These are phyloP conservation scores for Mimosa pudica DNA, from an alignment of 306 rosid species.

Conservation along the genomic window DNA sequence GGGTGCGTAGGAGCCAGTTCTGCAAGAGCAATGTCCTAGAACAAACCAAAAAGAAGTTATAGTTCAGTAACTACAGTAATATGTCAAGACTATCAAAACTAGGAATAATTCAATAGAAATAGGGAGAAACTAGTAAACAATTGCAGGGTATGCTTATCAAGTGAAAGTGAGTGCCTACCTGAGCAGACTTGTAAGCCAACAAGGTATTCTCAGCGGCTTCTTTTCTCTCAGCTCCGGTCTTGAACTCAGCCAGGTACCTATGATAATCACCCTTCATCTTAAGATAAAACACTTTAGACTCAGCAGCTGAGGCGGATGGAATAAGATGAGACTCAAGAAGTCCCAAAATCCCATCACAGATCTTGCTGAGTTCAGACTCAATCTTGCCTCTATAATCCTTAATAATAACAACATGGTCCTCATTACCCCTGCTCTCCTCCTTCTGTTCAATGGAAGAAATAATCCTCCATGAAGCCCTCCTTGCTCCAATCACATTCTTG, in stretches of 20 bases:
- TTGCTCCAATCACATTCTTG: constrained; percentile 93
- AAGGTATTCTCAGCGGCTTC: constrained; percentile 94
- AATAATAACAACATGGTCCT: constrained; percentile 70
- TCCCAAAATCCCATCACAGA: constrained; percentile 87
- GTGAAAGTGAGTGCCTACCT: constrained; percentile 49
- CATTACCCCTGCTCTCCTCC: constrained; percentile 93
- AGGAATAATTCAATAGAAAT: background rate
- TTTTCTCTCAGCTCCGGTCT: constrained; percentile 82
- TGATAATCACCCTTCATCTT: constrained; percentile 97
- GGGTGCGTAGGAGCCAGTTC: constrained; percentile 93
- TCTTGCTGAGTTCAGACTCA: constrained; percentile 87
- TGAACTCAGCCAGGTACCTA: constrained; percentile 93
- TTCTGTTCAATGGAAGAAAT: constrained; percentile 97
- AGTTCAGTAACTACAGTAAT: background rate
- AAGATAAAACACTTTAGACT: constrained; percentile 86
- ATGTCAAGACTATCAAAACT: background rate
- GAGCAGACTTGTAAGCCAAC: constrained; percentile 95
- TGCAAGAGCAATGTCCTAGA: constrained; percentile 82
- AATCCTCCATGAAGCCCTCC: constrained; percentile 98
- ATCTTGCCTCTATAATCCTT: constrained; percentile 89
- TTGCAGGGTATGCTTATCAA: background rate
- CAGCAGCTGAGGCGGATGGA: constrained; percentile 78
- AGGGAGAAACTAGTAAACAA: background rate
- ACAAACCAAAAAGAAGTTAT: background rate
- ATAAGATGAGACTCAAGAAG: constrained; percentile 86